Conservation (phyloP, 176 grass and related monocot species). For the Oryza longistaminata region DNA sequence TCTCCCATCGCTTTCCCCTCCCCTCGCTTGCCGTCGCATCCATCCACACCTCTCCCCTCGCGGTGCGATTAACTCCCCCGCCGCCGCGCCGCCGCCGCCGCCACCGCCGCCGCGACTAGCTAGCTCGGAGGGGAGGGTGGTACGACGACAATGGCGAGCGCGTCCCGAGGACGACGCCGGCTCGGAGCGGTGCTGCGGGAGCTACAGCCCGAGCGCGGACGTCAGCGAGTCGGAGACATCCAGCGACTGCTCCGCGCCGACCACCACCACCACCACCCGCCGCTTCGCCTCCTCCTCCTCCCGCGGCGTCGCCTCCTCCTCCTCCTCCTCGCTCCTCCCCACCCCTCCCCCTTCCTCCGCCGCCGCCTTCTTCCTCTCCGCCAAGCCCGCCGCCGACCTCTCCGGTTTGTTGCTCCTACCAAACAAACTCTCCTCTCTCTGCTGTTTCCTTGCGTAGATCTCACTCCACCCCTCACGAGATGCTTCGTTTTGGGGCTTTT, state of each 20-base stretch:
- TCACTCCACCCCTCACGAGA: constrained; percentile 7
- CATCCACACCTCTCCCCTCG: background rate
- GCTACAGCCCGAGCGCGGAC: constrained; percentile 94
- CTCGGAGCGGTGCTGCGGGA: constrained; percentile 71
- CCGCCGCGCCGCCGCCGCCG: background rate
- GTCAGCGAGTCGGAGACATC: constrained; percentile 93
- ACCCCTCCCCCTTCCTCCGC: constrained; percentile 41
- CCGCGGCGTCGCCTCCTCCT: constrained; percentile 62
- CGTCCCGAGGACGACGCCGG: constrained; percentile 77
- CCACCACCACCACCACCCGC: constrained; percentile 31
- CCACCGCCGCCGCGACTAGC: background rate
- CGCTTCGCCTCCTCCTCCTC: constrained; percentile 55
- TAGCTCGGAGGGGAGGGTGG: background rate
- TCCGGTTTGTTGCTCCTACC: constrained; percentile 48
- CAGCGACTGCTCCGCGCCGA: constrained; percentile 67
- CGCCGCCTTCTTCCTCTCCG: constrained; percentile 49
- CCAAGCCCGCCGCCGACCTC: constrained; percentile 55
- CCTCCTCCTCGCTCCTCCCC: constrained; percentile 35
- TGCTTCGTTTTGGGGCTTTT: background rate
- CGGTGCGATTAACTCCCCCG: constrained; percentile 39
- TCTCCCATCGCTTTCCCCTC: constrained; percentile 35
- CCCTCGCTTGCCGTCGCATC: constrained; percentile 14
- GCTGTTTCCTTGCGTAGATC: background rate
- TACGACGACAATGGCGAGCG: constrained; percentile 58
- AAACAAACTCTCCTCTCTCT: constrained; percentile 27